These are phyloP conservation scores for Schwanniomyces yamadae DNA, from an alignment of 805 yeast genomes.

Conservation along the genomic window DNA sequence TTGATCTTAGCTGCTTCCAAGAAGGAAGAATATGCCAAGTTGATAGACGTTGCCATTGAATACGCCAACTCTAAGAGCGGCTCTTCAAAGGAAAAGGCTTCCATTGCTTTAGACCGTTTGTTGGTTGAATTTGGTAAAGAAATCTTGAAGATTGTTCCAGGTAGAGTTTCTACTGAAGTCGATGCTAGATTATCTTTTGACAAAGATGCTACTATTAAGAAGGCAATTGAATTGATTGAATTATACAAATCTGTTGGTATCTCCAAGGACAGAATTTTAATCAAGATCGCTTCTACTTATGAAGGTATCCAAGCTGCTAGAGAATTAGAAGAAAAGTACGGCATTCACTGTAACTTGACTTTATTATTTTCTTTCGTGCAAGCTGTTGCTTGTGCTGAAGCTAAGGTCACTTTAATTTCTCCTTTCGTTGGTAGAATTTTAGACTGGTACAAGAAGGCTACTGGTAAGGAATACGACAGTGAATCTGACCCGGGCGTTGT, in stretches of 20 bases:
- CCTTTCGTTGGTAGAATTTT: conserved; percentile 99
- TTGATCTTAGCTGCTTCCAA: conserved; percentile 93
- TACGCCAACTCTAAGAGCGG: conserved; percentile 65
- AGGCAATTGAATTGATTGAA: conserved; percentile 87
- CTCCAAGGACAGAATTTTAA: conserved; percentile 83
- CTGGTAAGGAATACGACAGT: conserved; percentile 82
- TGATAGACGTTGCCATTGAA: conserved; percentile 87
- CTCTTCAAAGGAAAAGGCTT: conserved; percentile 65
- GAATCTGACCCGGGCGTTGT: conserved; percentile 94
- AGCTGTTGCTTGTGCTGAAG: conserved; percentile 99
- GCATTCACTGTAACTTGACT: conserved; percentile 92
- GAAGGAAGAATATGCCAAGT: conserved; percentile 82
- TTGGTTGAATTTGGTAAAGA: conserved; percentile 95
- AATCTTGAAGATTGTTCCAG: conserved; percentile 93
- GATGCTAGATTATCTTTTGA: conserved; percentile 97
- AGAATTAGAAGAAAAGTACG: conserved; percentile 88
- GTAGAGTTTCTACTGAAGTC: conserved; percentile 98
- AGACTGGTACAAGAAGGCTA: conserved; percentile 95
- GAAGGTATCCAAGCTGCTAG: conserved; percentile 99
- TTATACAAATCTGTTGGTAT: conserved; percentile 86
- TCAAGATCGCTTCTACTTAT: conserved; percentile 97
- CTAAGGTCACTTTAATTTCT: conserved; percentile 90
- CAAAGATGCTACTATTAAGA: conserved; percentile 88
- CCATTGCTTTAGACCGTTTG: conserved; percentile 83
- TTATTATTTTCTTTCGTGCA: conserved; percentile 91